Evolutionary conservation across 345 rosid genomes (phyloP), one percentile per base, ranked within the genome.

Genomic region (Geranium brycei): DNA sequence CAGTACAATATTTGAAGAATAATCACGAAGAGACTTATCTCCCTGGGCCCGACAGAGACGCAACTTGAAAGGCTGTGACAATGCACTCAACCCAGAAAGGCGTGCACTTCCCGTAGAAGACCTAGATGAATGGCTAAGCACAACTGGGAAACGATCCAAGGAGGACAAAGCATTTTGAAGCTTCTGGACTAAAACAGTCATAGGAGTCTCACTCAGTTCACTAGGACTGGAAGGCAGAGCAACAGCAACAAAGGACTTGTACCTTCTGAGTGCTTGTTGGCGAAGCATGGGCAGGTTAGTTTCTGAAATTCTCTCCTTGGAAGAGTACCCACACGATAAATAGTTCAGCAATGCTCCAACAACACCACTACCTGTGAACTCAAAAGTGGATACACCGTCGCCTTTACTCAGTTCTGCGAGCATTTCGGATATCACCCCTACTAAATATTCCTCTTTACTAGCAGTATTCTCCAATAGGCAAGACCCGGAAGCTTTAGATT

Each of bases 371-470:
- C 99, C 95, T 70, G 85, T 82, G 71, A 95, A 95, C 85, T 95
- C 97, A 80, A 95, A 95, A 19, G 99, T 95, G 63, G 99, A 91
- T 59, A 95, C 99, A 69, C 99, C 97, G 70, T 91, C 95, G 68
- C 99, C 99, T 78, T 88, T 95, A 67, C 87, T 81, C 65, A 95
- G 78, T 73, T 95, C 99, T 72, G 76, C 68, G 65, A 91, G 82
- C 83, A 95, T 84, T 76, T 95, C 95, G 68, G 91, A 76, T 61
- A 91, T 74, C 68, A 91, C 81, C 55, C 78, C 93, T 67, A 76
- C 73, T 86, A 95, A 82, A 72, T 84, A 83, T 61, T 91, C 97
- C 69, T 95, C 99, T 72, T 83, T 95, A 59, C 75, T 77, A 68
- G 87, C 69, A 70, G 86, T 81, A 71, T 66, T 74, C 18, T 90